Base-by-base conservation (phyloP, 2,329 filamentous ascomycete species). In the Botrytis galanthina region DNA sequence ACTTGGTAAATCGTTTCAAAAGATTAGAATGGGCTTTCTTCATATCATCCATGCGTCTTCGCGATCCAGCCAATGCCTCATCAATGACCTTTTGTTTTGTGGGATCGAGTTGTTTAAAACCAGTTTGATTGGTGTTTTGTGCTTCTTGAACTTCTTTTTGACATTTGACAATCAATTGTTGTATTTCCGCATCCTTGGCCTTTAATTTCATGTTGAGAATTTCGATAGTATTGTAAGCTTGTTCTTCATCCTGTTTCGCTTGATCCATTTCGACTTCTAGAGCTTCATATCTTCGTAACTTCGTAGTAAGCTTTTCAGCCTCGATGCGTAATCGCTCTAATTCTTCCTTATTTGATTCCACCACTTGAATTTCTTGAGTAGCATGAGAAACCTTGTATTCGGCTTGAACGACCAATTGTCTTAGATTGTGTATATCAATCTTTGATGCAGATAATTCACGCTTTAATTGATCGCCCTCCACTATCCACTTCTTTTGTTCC, bases 371-470 rank as follows among this genome's bases (percentile, higher is more conserved):
- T 72, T 89, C 88, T 78, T 93, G 91, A 74, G 89, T 86, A 73
- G 87, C 86, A 71, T 86, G 86, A 46, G 92, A 82, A 78, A 93
- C 91, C 74, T 89, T 88, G 9, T 90, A 88, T 81, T 96, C 93
- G 0, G 88, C 89, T 46, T 89, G 88, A 54, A 91, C 89, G 0
- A 95, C 85, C 7, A 93, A 84, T 75, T 87, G 86, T 66, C 88
- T 88, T 29, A 96, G 84, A 73, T 90, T 89, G 29, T 90, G 87
- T 60, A 86, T 86, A 77, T 95, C 91, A 8, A 85, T 84, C 75
- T 85, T 86, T 1, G 87, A 86, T 54, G 84, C 85, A 44, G 87
- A 84, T 3, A 94, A 82, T 73, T 92, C 89, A 26, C 85, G 84
- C 51, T 86, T 86, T 9, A 93, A 81, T 12, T 83, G 81, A 39